phyloP scores from a whole-genome alignment of 768 basidiomycete species.

The Austroboletus festivus region DNA sequence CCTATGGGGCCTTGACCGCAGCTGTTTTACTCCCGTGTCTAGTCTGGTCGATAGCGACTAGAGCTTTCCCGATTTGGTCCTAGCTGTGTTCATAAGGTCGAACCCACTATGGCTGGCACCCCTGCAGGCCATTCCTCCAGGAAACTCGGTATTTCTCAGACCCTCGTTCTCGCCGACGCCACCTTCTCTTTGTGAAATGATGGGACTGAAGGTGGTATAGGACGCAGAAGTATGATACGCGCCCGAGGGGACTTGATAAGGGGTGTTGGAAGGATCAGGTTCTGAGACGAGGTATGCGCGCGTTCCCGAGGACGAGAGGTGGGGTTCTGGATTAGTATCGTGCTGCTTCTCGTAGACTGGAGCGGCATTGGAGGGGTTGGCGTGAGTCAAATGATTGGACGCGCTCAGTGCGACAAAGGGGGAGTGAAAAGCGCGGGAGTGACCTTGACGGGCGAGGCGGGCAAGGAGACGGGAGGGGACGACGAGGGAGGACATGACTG shows the following conservation, averaged over 20 bases:
- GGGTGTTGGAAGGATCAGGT: slow-evolving; percentile 59
- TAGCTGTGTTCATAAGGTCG: slow-evolving; percentile 40
- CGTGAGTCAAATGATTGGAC: slow-evolving; percentile 32
- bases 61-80: slow-evolving; percentile 40
- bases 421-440: slow-evolving; percentile 58
- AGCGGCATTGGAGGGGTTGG: slow-evolving; percentile 30
- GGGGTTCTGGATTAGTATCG: slow-evolving; percentile 50
- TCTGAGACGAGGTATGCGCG: slow-evolving; percentile 73
- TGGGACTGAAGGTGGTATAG: slow-evolving; percentile 41
- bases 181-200: slow-evolving; percentile 38
- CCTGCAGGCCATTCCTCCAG: slow-evolving; percentile 43
- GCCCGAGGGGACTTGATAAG: slow-evolving; percentile 70
- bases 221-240: slow-evolving; percentile 55
- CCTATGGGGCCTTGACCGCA: slow-evolving; percentile 2
- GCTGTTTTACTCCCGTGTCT: slow-evolving; percentile 46
- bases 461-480: slow-evolving; percentile 3
- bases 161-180: slow-evolving; percentile 44
- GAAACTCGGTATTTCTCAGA: slow-evolving; percentile 39
- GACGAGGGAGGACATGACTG: slow-evolving; percentile 23
- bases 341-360: slow-evolving; percentile 59
- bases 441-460: neutral
- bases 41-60: slow-evolving; percentile 43
- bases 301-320: slow-evolving; percentile 41
- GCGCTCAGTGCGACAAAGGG: slow-evolving; percentile 55
- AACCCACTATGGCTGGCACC: slow-evolving; percentile 44